These are phyloP conservation scores for Wickerhamomyces ciferrii DNA, from an alignment of 805 yeast species.

Conservation along the genomic window DNA sequence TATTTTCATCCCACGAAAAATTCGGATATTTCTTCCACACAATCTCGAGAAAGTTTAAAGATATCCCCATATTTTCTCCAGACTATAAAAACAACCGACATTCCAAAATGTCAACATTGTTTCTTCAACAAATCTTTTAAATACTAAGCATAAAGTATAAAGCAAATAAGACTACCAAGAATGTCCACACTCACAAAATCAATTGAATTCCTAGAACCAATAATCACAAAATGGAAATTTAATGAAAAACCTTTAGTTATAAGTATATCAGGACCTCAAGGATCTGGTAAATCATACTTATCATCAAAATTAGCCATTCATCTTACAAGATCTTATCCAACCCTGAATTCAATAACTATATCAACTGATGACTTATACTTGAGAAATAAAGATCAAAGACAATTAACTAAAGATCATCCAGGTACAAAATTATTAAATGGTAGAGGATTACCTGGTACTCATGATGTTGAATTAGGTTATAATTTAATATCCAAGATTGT, in stretches of 20 bases:
- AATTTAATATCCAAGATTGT: slow-evolving; percentile 29
- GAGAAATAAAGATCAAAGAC: slow-evolving; percentile 53
- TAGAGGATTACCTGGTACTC: slow-evolving; percentile 93
- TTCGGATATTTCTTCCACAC: background rate
- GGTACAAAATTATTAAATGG: slow-evolving; percentile 61
- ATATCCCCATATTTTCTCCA: background rate
- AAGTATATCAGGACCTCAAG: slow-evolving; percentile 65
- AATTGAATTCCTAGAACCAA: background rate
- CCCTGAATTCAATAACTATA: slow-evolving; percentile 37
- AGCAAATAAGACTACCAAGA: background rate
- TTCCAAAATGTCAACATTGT: background rate
- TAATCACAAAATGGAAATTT: background rate
- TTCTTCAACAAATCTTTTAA: too few species aligned
- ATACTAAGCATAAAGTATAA: background rate
- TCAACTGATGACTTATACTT: slow-evolving; percentile 89
- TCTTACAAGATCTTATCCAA: slow-evolving; percentile 30
- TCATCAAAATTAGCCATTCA: slow-evolving; percentile 34
- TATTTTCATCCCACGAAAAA: background rate
- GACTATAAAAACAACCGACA: background rate
- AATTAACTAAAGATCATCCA: slow-evolving; percentile 32
- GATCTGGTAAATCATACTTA: slow-evolving; percentile 68
- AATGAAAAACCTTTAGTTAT: background rate
- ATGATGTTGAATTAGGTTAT: slow-evolving; percentile 45
- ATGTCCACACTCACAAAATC: background rate
- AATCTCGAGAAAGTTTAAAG: background rate